phyloP scores from a whole-genome alignment of 768 basidiomycete species.

The Hypholoma sublateritium region DNA sequence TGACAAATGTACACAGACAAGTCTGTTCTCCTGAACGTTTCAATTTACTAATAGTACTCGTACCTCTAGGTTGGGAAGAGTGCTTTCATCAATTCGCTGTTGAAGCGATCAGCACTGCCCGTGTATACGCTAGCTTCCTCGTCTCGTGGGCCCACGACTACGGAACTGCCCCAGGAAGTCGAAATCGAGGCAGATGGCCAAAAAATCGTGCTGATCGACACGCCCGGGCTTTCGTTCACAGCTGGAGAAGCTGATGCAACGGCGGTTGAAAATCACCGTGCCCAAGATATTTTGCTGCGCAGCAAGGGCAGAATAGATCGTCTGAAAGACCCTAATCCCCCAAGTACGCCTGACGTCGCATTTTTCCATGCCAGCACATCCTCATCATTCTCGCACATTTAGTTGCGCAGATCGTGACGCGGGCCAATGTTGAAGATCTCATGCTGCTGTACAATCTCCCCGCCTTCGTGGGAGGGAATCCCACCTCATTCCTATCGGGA shows the following conservation, averaged over 20 bases:
- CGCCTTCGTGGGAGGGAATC: conserved; percentile 69
- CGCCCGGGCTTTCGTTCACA: conserved; percentile 75
- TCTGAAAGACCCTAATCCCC: conserved; percentile 74
- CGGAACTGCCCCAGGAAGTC: conserved; percentile 64
- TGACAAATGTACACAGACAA: conserved; percentile 63
- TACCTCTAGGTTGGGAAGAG: conserved; percentile 74
- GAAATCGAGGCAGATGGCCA: conserved; percentile 45
- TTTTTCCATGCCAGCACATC: not conserved
- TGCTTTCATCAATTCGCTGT: conserved; percentile 78
- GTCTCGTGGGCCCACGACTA: conserved; percentile 70
- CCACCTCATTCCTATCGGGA: conserved; percentile 70
- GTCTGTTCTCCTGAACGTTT: not conserved
- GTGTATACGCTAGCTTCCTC: conserved; percentile 58
- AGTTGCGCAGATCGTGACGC: conserved; percentile 71
- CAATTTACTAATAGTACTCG: not conserved
- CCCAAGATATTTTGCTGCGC: conserved; percentile 76
- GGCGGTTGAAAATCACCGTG: conserved; percentile 35
- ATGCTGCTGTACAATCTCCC: conserved; percentile 89
- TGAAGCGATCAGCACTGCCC: conserved; percentile 48
- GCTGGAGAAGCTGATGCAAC: conserved; percentile 33
- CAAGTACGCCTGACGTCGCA: conserved; percentile 46
- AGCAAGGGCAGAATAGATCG: conserved; percentile 82
- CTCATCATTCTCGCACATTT: conserved; percentile 7
- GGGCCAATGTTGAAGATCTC: conserved; percentile 75
- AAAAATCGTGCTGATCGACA: conserved; percentile 74